Evolutionary conservation across 2,329 filamentous ascomycete genomes (phyloP), one percentile per base, ranked within the genome.

Genomic region (Scedosporium aurantiacum): DNA sequence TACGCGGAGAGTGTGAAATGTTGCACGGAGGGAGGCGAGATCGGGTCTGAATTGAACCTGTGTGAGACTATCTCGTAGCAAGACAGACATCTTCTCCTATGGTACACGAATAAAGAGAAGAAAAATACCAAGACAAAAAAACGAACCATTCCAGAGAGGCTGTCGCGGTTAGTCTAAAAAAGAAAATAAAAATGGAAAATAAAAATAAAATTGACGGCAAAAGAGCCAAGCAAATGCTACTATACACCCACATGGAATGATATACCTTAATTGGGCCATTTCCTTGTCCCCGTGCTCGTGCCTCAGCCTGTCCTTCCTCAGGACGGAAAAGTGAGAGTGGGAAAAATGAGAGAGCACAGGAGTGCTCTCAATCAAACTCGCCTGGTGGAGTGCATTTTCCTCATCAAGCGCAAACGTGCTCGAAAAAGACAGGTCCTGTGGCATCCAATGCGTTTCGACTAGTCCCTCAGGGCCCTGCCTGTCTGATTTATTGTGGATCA

Each of bases 401-500:
- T 37, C 10, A 1, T 37, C 32, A 37, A 37, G 32, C 32, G 8
- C 32, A 37, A 37, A 37, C 32, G 32, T 37, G 32, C 32, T 37
- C 32, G 32, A 37, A 37, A 37, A 37, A 37, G 32, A 37, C 32
- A 27, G 8, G n/a, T 54, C 50, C 50, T 54, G 18, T 54, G 50
- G 50, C 50, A 23, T 27, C 50, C 50, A 54, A 54, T 54, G 50
- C 50, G 50, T 54, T 54, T 54, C 18, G 50, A 27, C 50, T 23
- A 21, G 18, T 54, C 21, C 18, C 50, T 23, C 50, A 23, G 21
- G 50, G 50, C 18, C 23, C 50, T 54, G 50, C 23, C 50, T 54
- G 50, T 54, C 18, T 25, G 50, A 54, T 54, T 54, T 54, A 54
- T 54, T 54, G 50, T 54, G 50, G 50, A 54, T 54, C 50, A 54